These are phyloP conservation scores for Jamesozyma gamospora DNA, from an alignment of 805 yeast genomes.

Conservation along the genomic window DNA sequence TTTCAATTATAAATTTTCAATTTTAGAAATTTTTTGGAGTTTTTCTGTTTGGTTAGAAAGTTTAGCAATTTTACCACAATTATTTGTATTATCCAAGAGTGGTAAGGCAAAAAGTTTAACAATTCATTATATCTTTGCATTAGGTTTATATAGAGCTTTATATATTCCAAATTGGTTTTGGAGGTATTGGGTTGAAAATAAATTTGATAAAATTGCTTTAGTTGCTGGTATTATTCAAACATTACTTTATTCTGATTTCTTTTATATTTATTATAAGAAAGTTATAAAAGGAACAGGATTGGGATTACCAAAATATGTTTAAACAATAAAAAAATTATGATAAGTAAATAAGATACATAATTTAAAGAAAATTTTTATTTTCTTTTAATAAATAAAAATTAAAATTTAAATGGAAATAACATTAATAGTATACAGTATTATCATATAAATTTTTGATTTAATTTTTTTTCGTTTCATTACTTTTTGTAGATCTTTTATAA, in stretches of 20 bases:
- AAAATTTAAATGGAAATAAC: too few species aligned
- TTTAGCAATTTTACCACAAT: conserved; percentile 85
- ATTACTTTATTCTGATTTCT: conserved; percentile 84
- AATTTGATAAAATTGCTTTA: conserved; percentile 59
- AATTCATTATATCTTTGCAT: conserved; percentile 84
- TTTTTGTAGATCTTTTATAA: too few species aligned
- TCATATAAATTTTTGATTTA: too few species aligned
- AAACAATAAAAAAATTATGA: too few species aligned
- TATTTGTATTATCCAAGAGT: conserved; percentile 78
- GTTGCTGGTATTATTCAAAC: conserved; percentile 82
- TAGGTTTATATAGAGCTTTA: conserved; percentile 81
- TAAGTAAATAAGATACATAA: too few species aligned
- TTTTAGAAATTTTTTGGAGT: conserved; percentile 69
- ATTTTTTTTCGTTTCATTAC: too few species aligned
- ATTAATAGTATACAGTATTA: too few species aligned
- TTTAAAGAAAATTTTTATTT: too few species aligned
- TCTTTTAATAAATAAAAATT: too few species aligned
- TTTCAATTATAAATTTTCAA: conserved; percentile 54
- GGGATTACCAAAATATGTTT: conserved; percentile 54
- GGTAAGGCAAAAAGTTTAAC: conserved; percentile 86
- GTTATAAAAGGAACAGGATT: conserved; percentile 74
- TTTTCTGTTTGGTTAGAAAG: conserved; percentile 89
- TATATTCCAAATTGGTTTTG: conserved; percentile 94
- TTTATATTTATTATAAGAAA: conserved; percentile 75
- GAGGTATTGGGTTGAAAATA: conserved; percentile 55